Conservation (phyloP, 495 filamentous ascomycete genomes). For the Immersiella caudata region DNA sequence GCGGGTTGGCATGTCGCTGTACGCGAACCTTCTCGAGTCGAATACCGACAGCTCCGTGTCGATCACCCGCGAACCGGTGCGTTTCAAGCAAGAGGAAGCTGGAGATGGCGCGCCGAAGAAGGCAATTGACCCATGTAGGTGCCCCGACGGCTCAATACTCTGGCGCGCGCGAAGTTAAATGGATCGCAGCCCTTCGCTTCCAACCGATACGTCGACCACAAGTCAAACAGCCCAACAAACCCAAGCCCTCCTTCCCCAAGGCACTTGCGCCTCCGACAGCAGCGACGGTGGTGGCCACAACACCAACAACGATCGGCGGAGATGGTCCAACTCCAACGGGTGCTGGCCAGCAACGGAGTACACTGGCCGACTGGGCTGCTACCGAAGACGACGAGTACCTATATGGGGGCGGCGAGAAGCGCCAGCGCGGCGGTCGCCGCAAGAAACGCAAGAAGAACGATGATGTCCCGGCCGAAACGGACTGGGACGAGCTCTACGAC, state of each 20-base stretch:
- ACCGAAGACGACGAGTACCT: constrained; percentile 66
- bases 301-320: constrained; percentile 2
- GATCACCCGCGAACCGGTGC: constrained; percentile 78
- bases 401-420: constrained; percentile 58
- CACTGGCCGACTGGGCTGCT: constrained; percentile 81
- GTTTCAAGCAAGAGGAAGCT: constrained; percentile 64
- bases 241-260: constrained; percentile 63
- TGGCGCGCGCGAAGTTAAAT: constrained; percentile 18
- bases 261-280: constrained; percentile 31
- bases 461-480: constrained; percentile 63
- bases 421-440: constrained; percentile 72
- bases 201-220: constrained; percentile 77
- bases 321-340: constrained; percentile 25
- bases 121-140: constrained; percentile 73
- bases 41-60: constrained; percentile 56
- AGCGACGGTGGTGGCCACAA: constrained; percentile 20
- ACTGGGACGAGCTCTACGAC: constrained; percentile 96
- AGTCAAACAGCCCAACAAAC: constrained; percentile 66
- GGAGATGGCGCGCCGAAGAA: constrained; percentile 68
- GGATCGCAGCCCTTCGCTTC: constrained; percentile 74
- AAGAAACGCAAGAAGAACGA: constrained; percentile 86
- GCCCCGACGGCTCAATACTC: neutral
- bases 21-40: constrained; percentile 59
- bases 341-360: constrained; percentile 63
- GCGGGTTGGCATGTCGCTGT: constrained; percentile 54